A percentile compares a stretch with the other conserved stretches of the same genome.
Conservation (phyloP, 228 moss, liverwort and hornwort species). For the Sphagnum fallax region DNA sequence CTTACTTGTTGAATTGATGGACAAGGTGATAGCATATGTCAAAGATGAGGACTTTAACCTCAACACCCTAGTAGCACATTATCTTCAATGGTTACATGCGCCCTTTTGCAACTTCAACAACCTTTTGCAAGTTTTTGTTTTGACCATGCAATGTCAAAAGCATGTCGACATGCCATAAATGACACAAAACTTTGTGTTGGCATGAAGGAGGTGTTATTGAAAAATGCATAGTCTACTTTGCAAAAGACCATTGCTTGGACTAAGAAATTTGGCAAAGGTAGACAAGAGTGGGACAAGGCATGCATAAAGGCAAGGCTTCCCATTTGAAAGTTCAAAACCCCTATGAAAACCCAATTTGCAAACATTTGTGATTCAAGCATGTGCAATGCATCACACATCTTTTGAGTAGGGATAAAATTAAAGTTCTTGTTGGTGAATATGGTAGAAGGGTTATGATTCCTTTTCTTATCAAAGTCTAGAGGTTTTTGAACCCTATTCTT, state of each 20-base stretch:
- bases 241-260: conserved; percentile 2
- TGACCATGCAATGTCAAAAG: conserved; percentile 2
- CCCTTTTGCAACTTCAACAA: not conserved
- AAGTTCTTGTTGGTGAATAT: not conserved
- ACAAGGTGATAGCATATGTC: not conserved
- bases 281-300: not conserved
- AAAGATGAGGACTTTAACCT: not conserved
- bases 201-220: not conserved
- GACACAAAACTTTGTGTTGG: not conserved
- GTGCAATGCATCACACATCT: no score
- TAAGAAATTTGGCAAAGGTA: not conserved
- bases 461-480: no score
- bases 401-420: not conserved
- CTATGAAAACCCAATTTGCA: not conserved
- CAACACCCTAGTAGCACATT: not conserved
- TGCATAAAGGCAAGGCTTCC: conserved; percentile 1
- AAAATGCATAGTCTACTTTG: not conserved
- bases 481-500: no score
- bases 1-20: not conserved
- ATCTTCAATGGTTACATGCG: not conserved
- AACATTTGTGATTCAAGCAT: no score
- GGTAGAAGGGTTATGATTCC: not conserved
- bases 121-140: not conserved
- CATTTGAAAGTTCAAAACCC: not conserved
- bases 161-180: not conserved